Base-by-base conservation (phyloP, 495 filamentous ascomycete genomes). In the Lophiotrema nucula region DNA sequence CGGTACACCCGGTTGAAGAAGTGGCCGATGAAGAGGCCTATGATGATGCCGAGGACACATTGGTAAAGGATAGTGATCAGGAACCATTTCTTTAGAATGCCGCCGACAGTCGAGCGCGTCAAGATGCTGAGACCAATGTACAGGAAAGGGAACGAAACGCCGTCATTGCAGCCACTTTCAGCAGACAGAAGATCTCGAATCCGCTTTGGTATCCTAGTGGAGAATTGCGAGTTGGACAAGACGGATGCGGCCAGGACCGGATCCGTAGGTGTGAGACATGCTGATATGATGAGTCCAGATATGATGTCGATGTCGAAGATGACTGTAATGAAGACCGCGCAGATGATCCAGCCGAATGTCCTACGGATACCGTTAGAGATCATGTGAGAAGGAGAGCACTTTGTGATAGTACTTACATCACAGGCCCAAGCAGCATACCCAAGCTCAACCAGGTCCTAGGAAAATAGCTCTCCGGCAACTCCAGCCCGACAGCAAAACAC, bases 81-180 rank as follows among this genome's bases (percentile, higher is more conserved):
- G 39, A 79, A 53, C 72, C 73, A 81, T 58, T 76, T 67, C 56
- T 74, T 77, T 45, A 76, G 3, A 0, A 72, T 69, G 0, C 33
- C 64, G n/a, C 65, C 65, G 2, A 60, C 25, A 18, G 60, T 64
- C 6, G 47, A 16, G 22, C 68, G 49, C n/a, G 68, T 72, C 3
- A 78, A 50, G 24, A 71, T 57, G 12, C 60, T 50, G 1, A 79
- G 47, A 1, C 75, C 78, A 13, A 74, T 60, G 65, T 78, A 81
- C 2, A 81, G 65, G 59, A 81, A 80, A 0, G 77, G 77, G 49
- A 76, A 77, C 22, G 69, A 73, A 21, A 73, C 66, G 19, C 77
- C 78, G 54, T 81, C 77, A 58, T 79, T 81, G 60, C 74, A 77
- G 1, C 74, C 77, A 24, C 73, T 76, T 56, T 81, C 78, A 1